phyloP scores from a whole-genome alignment of 2,329 filamentous ascomycete species.

The Camillea tinctor region DNA sequence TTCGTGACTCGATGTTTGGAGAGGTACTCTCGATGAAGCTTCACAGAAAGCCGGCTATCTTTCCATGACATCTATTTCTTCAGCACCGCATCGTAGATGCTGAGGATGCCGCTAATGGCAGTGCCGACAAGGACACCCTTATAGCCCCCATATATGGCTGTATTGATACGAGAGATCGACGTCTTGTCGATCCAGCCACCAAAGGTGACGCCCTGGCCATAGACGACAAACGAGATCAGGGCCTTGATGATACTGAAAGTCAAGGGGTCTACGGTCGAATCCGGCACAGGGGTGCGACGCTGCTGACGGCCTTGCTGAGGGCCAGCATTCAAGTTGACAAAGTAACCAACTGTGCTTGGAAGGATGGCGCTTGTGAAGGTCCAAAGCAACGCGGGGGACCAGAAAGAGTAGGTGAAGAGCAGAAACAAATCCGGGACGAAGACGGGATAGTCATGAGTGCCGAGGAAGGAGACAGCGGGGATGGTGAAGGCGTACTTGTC shows the following conservation, averaged over 20 bases:
- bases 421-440: constrained; percentile 78
- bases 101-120: constrained; percentile 65
- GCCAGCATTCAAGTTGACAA: constrained; percentile 77
- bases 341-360: constrained; percentile 75
- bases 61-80: constrained; percentile 52
- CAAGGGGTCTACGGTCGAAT: constrained; percentile 75
- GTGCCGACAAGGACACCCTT: constrained; percentile 67
- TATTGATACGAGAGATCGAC: constrained; percentile 62
- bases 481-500: constrained; percentile 72
- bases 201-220: constrained; percentile 64
- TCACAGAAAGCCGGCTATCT: not conserved
- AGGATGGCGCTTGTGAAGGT: constrained; percentile 66
- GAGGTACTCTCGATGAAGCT: not conserved
- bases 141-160: constrained; percentile 69
- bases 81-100: constrained; percentile 75
- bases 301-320: constrained; percentile 40
- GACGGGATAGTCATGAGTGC: constrained; percentile 59
- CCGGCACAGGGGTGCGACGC: constrained; percentile 42
- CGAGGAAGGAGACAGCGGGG: constrained; percentile 57
- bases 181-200: constrained; percentile 59
- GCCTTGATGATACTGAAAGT: constrained; percentile 90
- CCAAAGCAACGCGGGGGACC: constrained; percentile 80
- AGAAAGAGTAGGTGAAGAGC: constrained; percentile 75
- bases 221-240: constrained; percentile 77
- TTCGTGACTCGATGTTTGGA: not conserved